Evolutionary conservation across 495 filamentous ascomycete genomes (phyloP).

Genomic region (Aspergillus sparsus): DNA sequence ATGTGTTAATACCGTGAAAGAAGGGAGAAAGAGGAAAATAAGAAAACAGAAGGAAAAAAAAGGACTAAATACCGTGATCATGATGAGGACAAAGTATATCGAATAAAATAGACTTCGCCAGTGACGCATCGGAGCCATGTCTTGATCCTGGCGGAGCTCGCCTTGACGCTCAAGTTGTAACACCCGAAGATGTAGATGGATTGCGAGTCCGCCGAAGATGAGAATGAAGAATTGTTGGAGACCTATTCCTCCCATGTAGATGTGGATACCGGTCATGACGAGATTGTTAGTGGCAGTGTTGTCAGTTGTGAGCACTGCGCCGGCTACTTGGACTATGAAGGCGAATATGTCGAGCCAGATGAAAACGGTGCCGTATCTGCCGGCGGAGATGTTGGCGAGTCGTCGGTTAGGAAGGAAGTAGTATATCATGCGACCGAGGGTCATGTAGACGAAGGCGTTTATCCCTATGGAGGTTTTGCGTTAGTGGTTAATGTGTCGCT

Average conservation of each 20-base stretch:
- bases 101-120: slow-evolving; percentile 50
- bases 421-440: slow-evolving; percentile 61
- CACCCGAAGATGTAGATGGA: slow-evolving; percentile 48
- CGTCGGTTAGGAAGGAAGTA: slow-evolving; percentile 54
- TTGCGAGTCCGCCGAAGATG: slow-evolving; percentile 47
- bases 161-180: slow-evolving; percentile 44
- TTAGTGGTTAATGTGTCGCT: slow-evolving; percentile 15
- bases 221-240: slow-evolving; percentile 62
- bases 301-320: slow-evolving; percentile 46
- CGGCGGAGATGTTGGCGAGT: slow-evolving; percentile 52
- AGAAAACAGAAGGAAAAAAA: too few relatives aligned
- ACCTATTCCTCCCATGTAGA: slow-evolving; percentile 63
- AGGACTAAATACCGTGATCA: slow-evolving; percentile 15
- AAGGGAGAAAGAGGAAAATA: background rate
- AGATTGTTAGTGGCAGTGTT: slow-evolving; percentile 19
- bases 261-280: slow-evolving; percentile 50
- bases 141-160: slow-evolving; percentile 24
- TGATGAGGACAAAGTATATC: slow-evolving; percentile 50
- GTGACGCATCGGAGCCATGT: slow-evolving; percentile 18
- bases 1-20: background rate
- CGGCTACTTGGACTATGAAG: slow-evolving; percentile 62
- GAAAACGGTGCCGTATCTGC: slow-evolving; percentile 55
- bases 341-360: slow-evolving; percentile 62
- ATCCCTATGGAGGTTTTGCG: slow-evolving; percentile 39
- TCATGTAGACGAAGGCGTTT: slow-evolving; percentile 72